Conservation (phyloP, 495 filamentous ascomycete species). For the Glarea lozoyensis region DNA sequence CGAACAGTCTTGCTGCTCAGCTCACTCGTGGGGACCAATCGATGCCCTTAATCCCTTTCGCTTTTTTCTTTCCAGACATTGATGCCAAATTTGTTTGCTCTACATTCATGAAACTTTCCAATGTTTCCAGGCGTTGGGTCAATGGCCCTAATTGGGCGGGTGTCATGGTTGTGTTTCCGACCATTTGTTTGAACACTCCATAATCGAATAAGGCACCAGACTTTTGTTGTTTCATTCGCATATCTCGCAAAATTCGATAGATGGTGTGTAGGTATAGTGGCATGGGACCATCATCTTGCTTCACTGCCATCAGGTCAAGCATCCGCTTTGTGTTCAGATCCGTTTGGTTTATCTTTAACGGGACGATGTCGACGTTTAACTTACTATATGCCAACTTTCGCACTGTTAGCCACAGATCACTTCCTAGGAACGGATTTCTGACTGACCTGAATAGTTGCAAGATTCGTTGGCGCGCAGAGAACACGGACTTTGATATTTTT, state of each 20-base stretch:
- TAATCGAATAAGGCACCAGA: slow-evolving; percentile 40
- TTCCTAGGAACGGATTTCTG: too few relatives aligned
- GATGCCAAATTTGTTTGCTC: background rate
- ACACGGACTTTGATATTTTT: slow-evolving; percentile 48
- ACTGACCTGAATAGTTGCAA: slow-evolving; percentile 34
- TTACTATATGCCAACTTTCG: slow-evolving; percentile 22
- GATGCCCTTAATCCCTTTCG: background rate
- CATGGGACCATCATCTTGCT: slow-evolving; percentile 29
- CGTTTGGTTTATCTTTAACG: slow-evolving; percentile 45
- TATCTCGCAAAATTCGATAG: slow-evolving; percentile 49
- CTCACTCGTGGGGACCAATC: slow-evolving; percentile 18
- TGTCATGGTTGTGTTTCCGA: slow-evolving; percentile 30
- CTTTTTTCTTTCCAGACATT: background rate
- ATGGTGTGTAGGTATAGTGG: slow-evolving; percentile 58
- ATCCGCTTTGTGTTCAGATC: slow-evolving; percentile 57
- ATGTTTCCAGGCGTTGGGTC: slow-evolving; percentile 44
- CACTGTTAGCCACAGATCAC: background rate
- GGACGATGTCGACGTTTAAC: slow-evolving; percentile 39
- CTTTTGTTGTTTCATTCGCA: slow-evolving; percentile 39
- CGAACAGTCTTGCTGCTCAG: slow-evolving; percentile 28
- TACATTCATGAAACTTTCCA: slow-evolving; percentile 47
- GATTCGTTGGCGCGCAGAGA: slow-evolving; percentile 54
- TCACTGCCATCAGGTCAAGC: slow-evolving; percentile 60
- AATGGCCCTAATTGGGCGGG: slow-evolving; percentile 39
- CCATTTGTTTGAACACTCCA: slow-evolving; percentile 30